A percentile compares a stretch with the other conserved stretches of the same genome.
Evolutionary conservation across 257 asterid species (phyloP).

Genomic region (Schizonepeta tenuifolia): DNA sequence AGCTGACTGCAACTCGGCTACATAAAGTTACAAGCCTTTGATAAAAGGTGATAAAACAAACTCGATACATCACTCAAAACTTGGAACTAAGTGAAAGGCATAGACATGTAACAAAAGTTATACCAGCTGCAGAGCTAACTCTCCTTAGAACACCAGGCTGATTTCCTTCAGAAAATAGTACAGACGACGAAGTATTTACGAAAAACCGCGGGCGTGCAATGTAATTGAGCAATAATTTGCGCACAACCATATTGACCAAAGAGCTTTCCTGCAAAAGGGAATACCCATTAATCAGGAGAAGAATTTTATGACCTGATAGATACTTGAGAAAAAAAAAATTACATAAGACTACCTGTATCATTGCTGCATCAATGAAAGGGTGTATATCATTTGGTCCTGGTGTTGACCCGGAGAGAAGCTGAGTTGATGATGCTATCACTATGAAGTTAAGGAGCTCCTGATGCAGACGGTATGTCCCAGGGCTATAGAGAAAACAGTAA

Average conservation of each 20-base stretch:
- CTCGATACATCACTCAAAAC: constrained; percentile 24
- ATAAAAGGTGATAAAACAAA: constrained; percentile 13
- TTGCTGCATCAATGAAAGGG: constrained; percentile 89
- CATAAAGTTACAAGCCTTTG: constrained; percentile 22
- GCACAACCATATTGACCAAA: constrained; percentile 65
- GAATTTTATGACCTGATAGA: constrained; percentile 14
- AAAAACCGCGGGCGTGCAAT: constrained; percentile 60
- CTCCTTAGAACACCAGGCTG: constrained; percentile 81
- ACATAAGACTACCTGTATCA: constrained; percentile 66
- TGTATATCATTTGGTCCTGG: constrained; percentile 84
- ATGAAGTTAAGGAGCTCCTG: constrained; percentile 85
- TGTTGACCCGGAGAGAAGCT: constrained; percentile 92
- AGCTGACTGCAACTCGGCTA: constrained; percentile 20
- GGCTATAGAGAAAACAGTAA: constrained; percentile 47
- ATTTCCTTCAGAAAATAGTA: constrained; percentile 64
- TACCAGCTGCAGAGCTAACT: constrained; percentile 98
- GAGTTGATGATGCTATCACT: constrained; percentile 80
- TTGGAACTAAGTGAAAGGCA: constrained; percentile 9
- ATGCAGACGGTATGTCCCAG: constrained; percentile 77
- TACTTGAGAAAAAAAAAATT: constrained; percentile 20
- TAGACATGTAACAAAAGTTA: constrained; percentile 17
- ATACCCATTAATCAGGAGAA: constrained; percentile 19
- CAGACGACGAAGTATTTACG: constrained; percentile 52
- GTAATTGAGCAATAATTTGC: constrained; percentile 77
- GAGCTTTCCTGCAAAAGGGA: constrained; percentile 66